These are phyloP conservation scores for Aspergillus latus DNA, from an alignment of 2,329 filamentous ascomycete genomes.

Conservation along the genomic window DNA sequence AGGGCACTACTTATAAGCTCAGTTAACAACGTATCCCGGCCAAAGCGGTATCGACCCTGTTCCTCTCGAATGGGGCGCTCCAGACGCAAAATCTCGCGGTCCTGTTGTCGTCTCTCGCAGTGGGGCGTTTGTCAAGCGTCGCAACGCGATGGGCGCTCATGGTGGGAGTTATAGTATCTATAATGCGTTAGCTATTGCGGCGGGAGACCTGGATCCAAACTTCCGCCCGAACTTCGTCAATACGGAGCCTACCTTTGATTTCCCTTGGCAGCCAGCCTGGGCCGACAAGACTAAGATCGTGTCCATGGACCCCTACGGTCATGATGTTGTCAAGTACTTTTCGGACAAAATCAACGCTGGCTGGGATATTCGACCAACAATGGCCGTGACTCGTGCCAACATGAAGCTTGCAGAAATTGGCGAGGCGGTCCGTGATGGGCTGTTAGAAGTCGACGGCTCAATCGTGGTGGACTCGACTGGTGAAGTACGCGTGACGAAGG, in stretches of 20 bases:
- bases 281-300: constrained; percentile 90
- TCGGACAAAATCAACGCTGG: constrained; percentile 73
- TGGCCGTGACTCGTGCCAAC: constrained; percentile 86
- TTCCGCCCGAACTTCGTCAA: constrained; percentile 79
- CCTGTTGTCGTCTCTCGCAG: constrained; percentile 74
- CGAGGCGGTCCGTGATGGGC: constrained; percentile 76
- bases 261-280: constrained; percentile 90
- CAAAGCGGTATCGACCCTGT: constrained; percentile 94
- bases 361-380: constrained; percentile 79
- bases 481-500: constrained; percentile 91
- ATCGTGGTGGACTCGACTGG: constrained; percentile 81
- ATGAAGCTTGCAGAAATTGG: constrained; percentile 97
- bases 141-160: constrained; percentile 64
- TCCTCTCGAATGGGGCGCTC: constrained; percentile 80
- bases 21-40: constrained; percentile 80
- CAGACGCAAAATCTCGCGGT: constrained; percentile 72
- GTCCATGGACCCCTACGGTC: constrained; percentile 93
- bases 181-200: constrained; percentile 87
- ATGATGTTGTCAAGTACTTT: constrained; percentile 76
- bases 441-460: constrained; percentile 78
- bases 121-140: constrained; percentile 33
- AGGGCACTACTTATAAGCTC: constrained; percentile 15
- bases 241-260: constrained; percentile 85
- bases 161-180: constrained; percentile 96
- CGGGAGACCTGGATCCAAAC: constrained; percentile 79